Evolutionary conservation across 1,284 basidiomycete species (phyloP), one percentile per base, ranked within the genome.

Genomic region (Rhodotorula sp.): DNA sequence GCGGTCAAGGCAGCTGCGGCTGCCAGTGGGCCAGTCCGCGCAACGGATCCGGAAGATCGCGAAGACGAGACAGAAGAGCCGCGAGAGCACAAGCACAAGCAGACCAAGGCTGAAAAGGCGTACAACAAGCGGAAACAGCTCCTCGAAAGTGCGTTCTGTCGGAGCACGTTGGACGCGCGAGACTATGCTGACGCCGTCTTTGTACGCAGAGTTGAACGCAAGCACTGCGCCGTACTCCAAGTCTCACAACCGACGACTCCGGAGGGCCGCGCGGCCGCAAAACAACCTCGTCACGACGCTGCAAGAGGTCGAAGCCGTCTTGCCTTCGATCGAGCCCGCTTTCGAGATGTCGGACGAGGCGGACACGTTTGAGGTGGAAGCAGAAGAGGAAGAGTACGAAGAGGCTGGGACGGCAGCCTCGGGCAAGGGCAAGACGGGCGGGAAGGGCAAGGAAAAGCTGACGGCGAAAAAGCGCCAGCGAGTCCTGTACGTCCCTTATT

Each of bases 21-120:
- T 5, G 18, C 12, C 31, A n/a, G 10, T 16, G 43, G 34, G 20
- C 64, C 68, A 46, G n/a, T 26, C 46, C 34, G 26, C 49, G 14
- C 29, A 58, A 5, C 23, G 47, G 43, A 47, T 15, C 23, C 12
- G 39, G 58, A 14, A 7, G 5, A 21, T 0, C 26, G 31, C 5
- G 6, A 5, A 3, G 63, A 23, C 5, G 63, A 29, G 29, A 6
- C 34, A 20, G 54, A 15, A 23, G 16, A 48, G 21, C 31, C 26
- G 26, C 54, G 54, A 15, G 26, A 56, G 15, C 54, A 43, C 5
- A 57, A 63, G 56, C n/a, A 52, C 10, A 34, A 61, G 16, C 54
- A 62, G 63, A 88, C 84, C 65, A 92, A 92, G 82, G 91, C 89
- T 78, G 88, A 87, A 70, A 91, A 89, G 79, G 86, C 86, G 63